A percentile compares a stretch with the other conserved stretches of the same genome.
These are phyloP conservation scores for Haplosporangium sp. DNA, from an alignment of 371 early-diverging fungal genomes.

Conservation along the genomic window DNA sequence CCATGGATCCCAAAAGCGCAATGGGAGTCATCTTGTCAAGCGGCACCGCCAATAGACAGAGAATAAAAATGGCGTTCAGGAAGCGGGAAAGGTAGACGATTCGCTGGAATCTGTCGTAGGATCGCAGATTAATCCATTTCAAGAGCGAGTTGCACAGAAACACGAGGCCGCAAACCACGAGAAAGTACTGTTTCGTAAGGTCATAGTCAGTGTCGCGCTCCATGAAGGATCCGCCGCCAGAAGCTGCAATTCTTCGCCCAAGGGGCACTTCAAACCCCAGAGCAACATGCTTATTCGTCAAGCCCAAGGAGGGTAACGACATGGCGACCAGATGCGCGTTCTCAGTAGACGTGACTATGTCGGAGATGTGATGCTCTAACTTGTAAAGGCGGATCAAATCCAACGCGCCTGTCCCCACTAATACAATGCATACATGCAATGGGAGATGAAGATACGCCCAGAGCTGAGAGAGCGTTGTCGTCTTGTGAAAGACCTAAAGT, in stretches of 20 bases:
- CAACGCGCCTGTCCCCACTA: slow-evolving; percentile 66
- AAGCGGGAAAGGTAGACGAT: slow-evolving; percentile 63
- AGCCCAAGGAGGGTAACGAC: not conserved
- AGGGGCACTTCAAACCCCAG: slow-evolving; percentile 30
- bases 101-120: slow-evolving; percentile 39
- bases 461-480: slow-evolving; percentile 57
- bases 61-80: slow-evolving; percentile 61
- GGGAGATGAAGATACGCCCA: slow-evolving; percentile 74
- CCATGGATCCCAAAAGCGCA: slow-evolving; percentile 61
- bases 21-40: slow-evolving; percentile 57
- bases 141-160: slow-evolving; percentile 55
- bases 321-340: not conserved
- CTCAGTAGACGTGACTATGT: slow-evolving; percentile 4
- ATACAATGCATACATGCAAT: slow-evolving; percentile 65
- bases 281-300: not conserved
- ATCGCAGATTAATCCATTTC: slow-evolving; percentile 52
- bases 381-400: slow-evolving; percentile 62
- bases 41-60: slow-evolving; percentile 59
- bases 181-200: slow-evolving; percentile 46
- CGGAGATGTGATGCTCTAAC: slow-evolving; percentile 28
- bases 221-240: slow-evolving; percentile 22
- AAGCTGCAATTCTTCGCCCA: not conserved
- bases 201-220: slow-evolving; percentile 54
- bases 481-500: slow-evolving; percentile 38
- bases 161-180: slow-evolving; percentile 17